A percentile compares a stretch with the other conserved stretches of the same genome.
Evolutionary conservation across 75 land plant species (phyloP).

Genomic region (Ceratopteris richardii): DNA sequence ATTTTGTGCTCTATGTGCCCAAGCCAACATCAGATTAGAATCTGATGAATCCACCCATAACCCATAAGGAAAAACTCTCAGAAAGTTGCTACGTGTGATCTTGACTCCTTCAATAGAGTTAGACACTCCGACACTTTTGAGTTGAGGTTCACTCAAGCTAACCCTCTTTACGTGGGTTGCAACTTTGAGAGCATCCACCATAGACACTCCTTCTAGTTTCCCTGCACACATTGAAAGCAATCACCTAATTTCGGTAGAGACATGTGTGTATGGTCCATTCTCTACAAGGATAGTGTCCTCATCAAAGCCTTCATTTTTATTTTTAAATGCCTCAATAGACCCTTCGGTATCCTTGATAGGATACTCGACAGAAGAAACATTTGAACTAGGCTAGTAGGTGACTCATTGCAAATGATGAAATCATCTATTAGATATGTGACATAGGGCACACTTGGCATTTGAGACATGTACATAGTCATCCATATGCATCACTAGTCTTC

Average conservation of each 20-base stretch:
- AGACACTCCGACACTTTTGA: slow-evolving; percentile 30
- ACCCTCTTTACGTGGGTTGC: slow-evolving; percentile 48
- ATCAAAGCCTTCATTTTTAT: slow-evolving; percentile 20
- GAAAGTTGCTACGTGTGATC: slow-evolving; percentile 61
- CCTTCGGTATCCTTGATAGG: slow-evolving; percentile 12
- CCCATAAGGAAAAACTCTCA: slow-evolving; percentile 72
- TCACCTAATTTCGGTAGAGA: slow-evolving; percentile 36
- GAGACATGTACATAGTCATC: slow-evolving; percentile 1
- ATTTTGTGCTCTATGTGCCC: slow-evolving; percentile 86
- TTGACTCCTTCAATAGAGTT: slow-evolving; percentile 33
- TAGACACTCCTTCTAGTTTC: slow-evolving; percentile 35
- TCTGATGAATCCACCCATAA: slow-evolving; percentile 68
- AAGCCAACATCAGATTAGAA: slow-evolving; percentile 54
- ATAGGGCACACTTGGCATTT: background rate
- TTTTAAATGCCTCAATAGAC: slow-evolving; percentile 22
- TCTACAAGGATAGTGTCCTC: slow-evolving; percentile 18
- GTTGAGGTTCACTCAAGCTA: slow-evolving; percentile 58
- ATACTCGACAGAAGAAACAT: slow-evolving; percentile 1
- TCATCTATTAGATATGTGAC: too few relatives aligned
- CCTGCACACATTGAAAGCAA: slow-evolving; percentile 54
- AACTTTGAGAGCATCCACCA: slow-evolving; percentile 21
- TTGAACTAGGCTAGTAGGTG: too few relatives aligned
- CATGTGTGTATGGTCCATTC: background rate
- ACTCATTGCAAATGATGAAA: too few relatives aligned
- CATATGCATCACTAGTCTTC: background rate